Conservation (phyloP, 2,329 filamentous ascomycete genomes). For the Tetracladium maxilliforme region DNA sequence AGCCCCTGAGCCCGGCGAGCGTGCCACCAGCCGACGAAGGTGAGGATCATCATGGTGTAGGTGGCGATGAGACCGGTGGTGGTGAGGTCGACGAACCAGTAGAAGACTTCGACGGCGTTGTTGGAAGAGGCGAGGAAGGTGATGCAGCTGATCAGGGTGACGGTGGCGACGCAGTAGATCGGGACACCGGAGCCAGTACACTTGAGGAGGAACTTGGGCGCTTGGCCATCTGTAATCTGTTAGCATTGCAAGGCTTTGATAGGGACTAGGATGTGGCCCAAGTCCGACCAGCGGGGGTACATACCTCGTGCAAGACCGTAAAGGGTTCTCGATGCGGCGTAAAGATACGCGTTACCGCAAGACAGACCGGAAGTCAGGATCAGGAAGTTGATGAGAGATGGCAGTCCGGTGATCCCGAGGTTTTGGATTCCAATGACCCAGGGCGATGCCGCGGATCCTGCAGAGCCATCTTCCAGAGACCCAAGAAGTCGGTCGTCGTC, state of each 20-base stretch:
- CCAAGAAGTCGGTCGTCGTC: conserved; percentile 16
- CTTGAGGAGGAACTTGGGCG: conserved; percentile 26
- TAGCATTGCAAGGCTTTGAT: too few relatives aligned
- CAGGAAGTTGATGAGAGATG: conserved; percentile 21
- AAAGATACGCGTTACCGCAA: conserved; percentile 27
- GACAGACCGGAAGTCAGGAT: conserved; percentile 24
- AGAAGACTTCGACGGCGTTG: conserved; percentile 42
- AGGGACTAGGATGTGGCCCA: too few relatives aligned
- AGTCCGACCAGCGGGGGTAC: too few relatives aligned
- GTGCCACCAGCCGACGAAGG: conserved; percentile 30
- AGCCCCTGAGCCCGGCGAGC: conserved; percentile 36
- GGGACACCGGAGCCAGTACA: conserved; percentile 30
- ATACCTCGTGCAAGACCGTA: conserved; percentile 33
- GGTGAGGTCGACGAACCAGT: conserved; percentile 42
- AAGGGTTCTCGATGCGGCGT: conserved; percentile 28
- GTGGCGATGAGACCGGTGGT: conserved; percentile 25
- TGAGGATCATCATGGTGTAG: conserved; percentile 27
- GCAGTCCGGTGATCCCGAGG: conserved; percentile 23
- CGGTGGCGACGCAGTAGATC: conserved; percentile 18
- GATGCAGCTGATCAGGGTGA: conserved; percentile 44
- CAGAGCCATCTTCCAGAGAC: conserved; percentile 15
- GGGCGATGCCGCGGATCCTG: conserved; percentile 25
- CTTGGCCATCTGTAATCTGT: conserved; percentile 31
- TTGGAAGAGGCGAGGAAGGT: conserved; percentile 50
- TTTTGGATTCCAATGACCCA: conserved; percentile 34